Evolutionary conservation across 2,329 filamentous ascomycete genomes (phyloP).

Genomic region (Epichloe festucae): DNA sequence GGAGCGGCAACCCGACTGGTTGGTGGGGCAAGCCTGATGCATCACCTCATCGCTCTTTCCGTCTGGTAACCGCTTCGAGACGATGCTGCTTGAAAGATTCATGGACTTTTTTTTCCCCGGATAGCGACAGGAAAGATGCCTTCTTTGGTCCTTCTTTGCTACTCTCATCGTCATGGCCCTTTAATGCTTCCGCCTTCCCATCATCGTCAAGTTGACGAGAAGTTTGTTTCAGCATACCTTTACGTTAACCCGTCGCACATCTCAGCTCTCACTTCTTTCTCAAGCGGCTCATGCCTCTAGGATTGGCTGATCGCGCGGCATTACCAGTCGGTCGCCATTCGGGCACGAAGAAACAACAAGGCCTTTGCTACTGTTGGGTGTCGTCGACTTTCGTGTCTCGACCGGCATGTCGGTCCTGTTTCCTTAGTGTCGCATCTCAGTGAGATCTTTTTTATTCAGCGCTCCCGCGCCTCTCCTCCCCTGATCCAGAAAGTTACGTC

Average conservation of each 20-base stretch:
- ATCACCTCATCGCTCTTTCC: slow-evolving; percentile 6
- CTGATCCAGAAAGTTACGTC: neutral
- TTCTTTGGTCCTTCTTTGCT: neutral
- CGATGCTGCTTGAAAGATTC: neutral
- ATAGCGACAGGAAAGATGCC: neutral
- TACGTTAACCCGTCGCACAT: neutral
- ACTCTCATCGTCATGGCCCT: neutral
- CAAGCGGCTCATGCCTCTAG: neutral
- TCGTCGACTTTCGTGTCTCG: neutral
- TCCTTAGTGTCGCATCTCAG: neutral
- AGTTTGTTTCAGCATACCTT: neutral
- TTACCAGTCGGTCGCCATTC: neutral
- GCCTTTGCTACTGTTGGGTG: neutral
- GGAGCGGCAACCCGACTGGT: neutral
- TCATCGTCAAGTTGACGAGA: neutral
- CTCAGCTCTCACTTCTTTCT: neutral
- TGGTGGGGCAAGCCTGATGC: slow-evolving; percentile 1
- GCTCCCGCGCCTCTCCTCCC: neutral
- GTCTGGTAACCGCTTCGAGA: neutral
- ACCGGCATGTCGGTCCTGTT: neutral
- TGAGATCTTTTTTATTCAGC: neutral
- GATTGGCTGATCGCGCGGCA: neutral
- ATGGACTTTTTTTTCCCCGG: neutral
- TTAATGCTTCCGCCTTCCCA: neutral
- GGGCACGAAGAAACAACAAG: neutral